Percentiles rank a stretch among this genome's conserved stretches.
phyloP scores from a whole-genome alignment of 2,329 filamentous ascomycete species.

The Nemania sp. region DNA sequence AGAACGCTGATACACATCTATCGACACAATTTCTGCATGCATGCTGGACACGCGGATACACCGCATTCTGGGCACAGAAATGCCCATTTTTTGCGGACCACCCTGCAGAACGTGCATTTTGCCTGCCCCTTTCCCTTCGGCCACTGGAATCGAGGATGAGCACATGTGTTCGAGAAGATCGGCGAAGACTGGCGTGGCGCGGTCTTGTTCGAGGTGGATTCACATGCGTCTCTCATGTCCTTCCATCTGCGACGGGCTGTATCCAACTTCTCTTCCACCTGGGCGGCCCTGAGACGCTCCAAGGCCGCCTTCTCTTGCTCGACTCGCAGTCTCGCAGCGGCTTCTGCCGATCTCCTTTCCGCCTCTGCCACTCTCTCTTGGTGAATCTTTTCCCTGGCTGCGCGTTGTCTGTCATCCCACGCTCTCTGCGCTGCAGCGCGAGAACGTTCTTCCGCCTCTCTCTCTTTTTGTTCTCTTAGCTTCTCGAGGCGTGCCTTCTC shows the following conservation, averaged over 20 bases:
- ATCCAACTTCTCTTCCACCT: background rate
- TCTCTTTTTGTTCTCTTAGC: background rate
- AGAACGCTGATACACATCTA: too few species aligned
- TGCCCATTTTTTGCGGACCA: background rate
- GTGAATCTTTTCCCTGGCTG: background rate
- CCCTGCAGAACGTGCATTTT: background rate
- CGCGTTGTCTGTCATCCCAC: background rate
- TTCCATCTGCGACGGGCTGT: background rate
- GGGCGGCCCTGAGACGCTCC: background rate
- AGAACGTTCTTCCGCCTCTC: background rate
- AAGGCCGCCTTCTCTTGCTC: slow-evolving; percentile 2
- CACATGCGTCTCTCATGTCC: background rate
- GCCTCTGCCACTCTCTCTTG: background rate
- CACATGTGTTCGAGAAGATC: background rate
- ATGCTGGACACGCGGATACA: background rate
- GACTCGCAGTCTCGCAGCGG: background rate
- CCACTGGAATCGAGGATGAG: background rate
- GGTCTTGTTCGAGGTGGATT: background rate
- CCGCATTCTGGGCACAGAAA: background rate
- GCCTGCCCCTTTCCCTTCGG: background rate
- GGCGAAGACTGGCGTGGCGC: background rate
- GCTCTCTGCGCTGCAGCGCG: background rate
- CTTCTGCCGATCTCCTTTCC: background rate
- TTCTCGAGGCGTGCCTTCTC: too few species aligned
- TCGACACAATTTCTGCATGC: background rate